Evolutionary conservation across 2,329 filamentous ascomycete genomes (phyloP), one percentile per base, ranked within the genome.

Genomic region (Ophiocordyceps unilateralis): DNA sequence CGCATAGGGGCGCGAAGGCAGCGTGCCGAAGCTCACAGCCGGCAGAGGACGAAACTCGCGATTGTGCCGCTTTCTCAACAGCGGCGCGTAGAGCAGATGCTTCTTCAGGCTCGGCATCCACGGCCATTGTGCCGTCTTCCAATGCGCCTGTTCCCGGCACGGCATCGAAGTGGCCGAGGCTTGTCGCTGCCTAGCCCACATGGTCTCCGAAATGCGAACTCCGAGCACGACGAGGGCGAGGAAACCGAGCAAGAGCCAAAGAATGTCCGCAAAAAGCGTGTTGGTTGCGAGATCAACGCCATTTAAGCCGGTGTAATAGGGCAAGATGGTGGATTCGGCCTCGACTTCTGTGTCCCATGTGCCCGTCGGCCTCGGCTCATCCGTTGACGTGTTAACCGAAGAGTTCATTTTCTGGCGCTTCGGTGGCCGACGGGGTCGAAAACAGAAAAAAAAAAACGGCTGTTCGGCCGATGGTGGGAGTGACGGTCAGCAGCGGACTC

Each of bases 21-120:
- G 61, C 1, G 76, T 80, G 46, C 77, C 69, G 44, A 71, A 60
- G 54, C 73, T 75, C 48, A 76, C 50, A 45, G 73, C 74, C 6
- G 66, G 64, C 41, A 73, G 77, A 43, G 81, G 58, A 51, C 68
- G 67, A 51, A 81, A 68, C 56, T 81, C 76, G 51, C 74, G 67
- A 62, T 80, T 81, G 59, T 81, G 78, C 39, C 77, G 70, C 53
- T 79, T 80, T 17, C 63, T 71, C 60, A 69, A 71, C 23, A 82
- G 58, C 2, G 78, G 78, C 3, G 78, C 76, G 49, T 81, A 64
- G 34, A 59, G 55, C 44, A 81, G 52, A 48, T 78, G 60, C 55
- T 70, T 75, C 64, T 81, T 81, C 50, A 80, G 50, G 46, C 61
- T 61, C 12, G 76, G 74, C 66, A 75, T 72, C 70, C 71, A 74